Conservation (phyloP, 139 green algal genomes). For the Chara braunii region DNA sequence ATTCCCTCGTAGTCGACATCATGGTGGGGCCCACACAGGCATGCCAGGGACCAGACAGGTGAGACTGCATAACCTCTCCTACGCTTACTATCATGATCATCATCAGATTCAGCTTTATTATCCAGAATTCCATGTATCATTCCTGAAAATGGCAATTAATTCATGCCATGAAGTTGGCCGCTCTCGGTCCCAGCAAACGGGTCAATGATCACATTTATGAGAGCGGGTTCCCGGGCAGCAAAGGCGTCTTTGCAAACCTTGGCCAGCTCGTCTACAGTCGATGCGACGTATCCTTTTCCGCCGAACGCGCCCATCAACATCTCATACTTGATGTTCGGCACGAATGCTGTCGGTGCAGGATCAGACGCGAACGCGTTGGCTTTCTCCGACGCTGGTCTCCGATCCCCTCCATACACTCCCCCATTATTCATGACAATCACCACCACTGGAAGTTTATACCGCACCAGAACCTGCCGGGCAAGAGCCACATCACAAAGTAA, state of each 20-base stretch:
- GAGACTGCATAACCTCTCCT: no score
- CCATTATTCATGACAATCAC: slow-evolving; percentile 74
- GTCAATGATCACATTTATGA: slow-evolving; percentile 67
- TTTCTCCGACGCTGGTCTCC: slow-evolving; percentile 26
- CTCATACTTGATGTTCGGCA: slow-evolving; percentile 46
- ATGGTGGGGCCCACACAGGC: no score
- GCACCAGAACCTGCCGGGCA: slow-evolving; percentile 51
- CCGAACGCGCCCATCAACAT: slow-evolving; percentile 63
- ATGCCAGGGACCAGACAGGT: no score
- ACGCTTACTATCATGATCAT: no score
- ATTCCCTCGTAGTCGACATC: no score
- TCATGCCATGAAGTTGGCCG: slow-evolving; percentile 63
- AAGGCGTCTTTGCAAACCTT: slow-evolving; percentile 45
- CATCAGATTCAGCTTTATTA: no score
- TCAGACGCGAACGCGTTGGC: slow-evolving; percentile 28
- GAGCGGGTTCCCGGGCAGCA: slow-evolving; percentile 27
- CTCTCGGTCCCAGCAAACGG: slow-evolving; percentile 63
- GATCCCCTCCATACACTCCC: slow-evolving; percentile 73
- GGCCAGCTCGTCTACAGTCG: slow-evolving; percentile 43
- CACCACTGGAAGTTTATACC: slow-evolving; percentile 66
- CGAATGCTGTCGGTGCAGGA: slow-evolving; percentile 66
- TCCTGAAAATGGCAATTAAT: no score
- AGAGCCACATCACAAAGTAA: no score
- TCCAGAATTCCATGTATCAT: no score
- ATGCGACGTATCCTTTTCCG: slow-evolving; percentile 44